Percentiles rank a stretch among this genome's conserved stretches.
phyloP scores from a whole-genome alignment of 495 filamentous ascomycete genomes.

The Bombardia bombarda region DNA sequence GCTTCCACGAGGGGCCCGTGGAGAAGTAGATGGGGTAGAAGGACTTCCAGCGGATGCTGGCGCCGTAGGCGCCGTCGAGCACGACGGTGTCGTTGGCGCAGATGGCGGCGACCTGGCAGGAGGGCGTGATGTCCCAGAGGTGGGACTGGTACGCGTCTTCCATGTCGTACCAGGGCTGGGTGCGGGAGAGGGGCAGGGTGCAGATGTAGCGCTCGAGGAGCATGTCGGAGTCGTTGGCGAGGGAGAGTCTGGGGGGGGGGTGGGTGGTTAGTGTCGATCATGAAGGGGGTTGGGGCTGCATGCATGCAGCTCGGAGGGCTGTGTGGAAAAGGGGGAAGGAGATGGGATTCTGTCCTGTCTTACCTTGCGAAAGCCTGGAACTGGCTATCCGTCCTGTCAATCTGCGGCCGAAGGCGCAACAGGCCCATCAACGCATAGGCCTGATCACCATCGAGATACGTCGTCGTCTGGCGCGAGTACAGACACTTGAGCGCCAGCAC shows the following conservation, averaged over 20 bases:
- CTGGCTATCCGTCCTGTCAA: slow-evolving; percentile 25
- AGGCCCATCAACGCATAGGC: slow-evolving; percentile 42
- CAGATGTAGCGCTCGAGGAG: slow-evolving; percentile 16
- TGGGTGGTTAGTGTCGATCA: no score
- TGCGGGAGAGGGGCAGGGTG: slow-evolving; percentile 4
- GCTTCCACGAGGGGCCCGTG: slow-evolving; percentile 1
- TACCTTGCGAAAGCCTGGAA: slow-evolving; percentile 42
- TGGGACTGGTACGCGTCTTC: slow-evolving; percentile 6
- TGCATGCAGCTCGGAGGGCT: no score
- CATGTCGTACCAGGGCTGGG: slow-evolving; percentile 1
- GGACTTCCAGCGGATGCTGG: slow-evolving; percentile 11
- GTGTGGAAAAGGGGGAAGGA: no score
- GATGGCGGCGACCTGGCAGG: slow-evolving; percentile 10
- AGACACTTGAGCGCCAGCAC: slow-evolving; percentile 10
- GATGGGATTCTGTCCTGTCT: no score
- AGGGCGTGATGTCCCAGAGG: slow-evolving; percentile 10
- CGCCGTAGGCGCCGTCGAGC: slow-evolving; percentile 15
- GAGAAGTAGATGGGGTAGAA: background rate
- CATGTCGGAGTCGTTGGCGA: slow-evolving; percentile 19
- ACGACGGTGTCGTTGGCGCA: slow-evolving; percentile 13
- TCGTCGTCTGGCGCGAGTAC: background rate
- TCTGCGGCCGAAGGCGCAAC: slow-evolving; percentile 21
- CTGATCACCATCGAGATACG: slow-evolving; percentile 23
- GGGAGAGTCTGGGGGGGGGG: no score
- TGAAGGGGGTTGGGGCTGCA: no score